These are phyloP conservation scores for Avicennia marina DNA, from an alignment of 257 asterid species.

Conservation along the genomic window DNA sequence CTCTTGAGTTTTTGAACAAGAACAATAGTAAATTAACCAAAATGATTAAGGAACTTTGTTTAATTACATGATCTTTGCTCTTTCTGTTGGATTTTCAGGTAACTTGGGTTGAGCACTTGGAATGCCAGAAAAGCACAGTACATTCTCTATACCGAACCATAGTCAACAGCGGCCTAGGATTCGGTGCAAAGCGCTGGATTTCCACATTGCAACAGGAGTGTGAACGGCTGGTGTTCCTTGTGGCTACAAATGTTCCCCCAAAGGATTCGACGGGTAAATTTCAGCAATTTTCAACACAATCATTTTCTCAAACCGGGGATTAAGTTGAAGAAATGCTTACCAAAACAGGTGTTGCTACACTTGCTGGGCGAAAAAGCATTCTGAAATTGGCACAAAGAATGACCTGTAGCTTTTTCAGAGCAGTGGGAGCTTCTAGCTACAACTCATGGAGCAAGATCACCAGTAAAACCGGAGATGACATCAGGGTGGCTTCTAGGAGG, in stretches of 20 bases:
- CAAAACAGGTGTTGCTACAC: slow-evolving; percentile 65
- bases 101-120: slow-evolving; percentile 91
- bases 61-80: too few relatives aligned
- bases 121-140: slow-evolving; percentile 53
- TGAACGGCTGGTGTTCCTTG: slow-evolving; percentile 58
- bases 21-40: too few relatives aligned
- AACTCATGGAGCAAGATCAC: slow-evolving; percentile 72
- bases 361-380: slow-evolving; percentile 83
- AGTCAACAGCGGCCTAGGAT: slow-evolving; percentile 76
- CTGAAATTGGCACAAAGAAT: slow-evolving; percentile 74
- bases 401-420: slow-evolving; percentile 60
- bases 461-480: slow-evolving; percentile 60
- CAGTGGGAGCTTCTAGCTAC: slow-evolving; percentile 67
- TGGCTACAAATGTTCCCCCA: slow-evolving; percentile 82
- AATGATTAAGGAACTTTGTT: too few relatives aligned
- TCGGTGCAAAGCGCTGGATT: slow-evolving; percentile 90
- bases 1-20: too few relatives aligned
- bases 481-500: slow-evolving; percentile 63
- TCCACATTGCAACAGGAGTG: slow-evolving; percentile 77
- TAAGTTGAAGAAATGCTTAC: background rate
- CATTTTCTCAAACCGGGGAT: background rate
- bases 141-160: slow-evolving; percentile 56
- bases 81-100: slow-evolving; percentile 40
- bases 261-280: slow-evolving; percentile 69
- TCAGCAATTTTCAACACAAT: background rate